These are phyloP conservation scores for Sporobolomyces roseus DNA, from an alignment of 768 basidiomycete species.

Conservation along the genomic window DNA sequence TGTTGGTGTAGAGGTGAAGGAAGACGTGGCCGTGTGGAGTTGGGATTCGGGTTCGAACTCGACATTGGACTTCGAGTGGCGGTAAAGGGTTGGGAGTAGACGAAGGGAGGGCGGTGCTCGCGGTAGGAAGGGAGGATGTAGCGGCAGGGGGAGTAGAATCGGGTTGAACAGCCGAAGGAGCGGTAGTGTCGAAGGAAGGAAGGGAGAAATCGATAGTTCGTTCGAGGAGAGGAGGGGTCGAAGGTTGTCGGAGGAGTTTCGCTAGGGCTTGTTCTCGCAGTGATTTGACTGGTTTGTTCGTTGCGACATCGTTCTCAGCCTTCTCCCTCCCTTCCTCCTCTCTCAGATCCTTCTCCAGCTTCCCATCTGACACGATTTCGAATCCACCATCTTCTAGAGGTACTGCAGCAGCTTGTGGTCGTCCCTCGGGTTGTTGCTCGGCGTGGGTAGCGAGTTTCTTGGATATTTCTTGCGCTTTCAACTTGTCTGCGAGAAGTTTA, in stretches of 20 bases:
- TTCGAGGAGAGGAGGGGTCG: slow-evolving; percentile 23
- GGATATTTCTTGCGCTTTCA: background rate
- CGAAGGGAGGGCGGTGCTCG: background rate
- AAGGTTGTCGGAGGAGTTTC: slow-evolving; percentile 32
- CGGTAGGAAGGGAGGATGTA: background rate
- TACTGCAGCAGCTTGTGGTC: too few relatives aligned
- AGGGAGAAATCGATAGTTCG: slow-evolving; percentile 5
- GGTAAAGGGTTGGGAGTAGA: slow-evolving; percentile 38
- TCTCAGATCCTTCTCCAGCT: background rate
- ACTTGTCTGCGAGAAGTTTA: slow-evolving; percentile 14
- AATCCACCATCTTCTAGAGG: too few relatives aligned
- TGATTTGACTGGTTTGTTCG: slow-evolving; percentile 6
- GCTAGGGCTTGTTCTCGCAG: slow-evolving; percentile 16
- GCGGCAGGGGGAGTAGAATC: slow-evolving; percentile 7
- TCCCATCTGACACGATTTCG: too few relatives aligned
- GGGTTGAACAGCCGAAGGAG: slow-evolving; percentile 24
- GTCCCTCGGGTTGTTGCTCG: background rate
- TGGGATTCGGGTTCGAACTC: slow-evolving; percentile 95
- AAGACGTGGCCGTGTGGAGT: slow-evolving; percentile 91
- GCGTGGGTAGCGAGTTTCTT: slow-evolving; percentile 10
- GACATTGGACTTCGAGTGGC: slow-evolving; percentile 73
- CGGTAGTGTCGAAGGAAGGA: slow-evolving; percentile 3
- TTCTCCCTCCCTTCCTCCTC: slow-evolving; percentile 14
- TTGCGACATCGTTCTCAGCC: background rate
- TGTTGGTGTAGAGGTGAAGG: slow-evolving; percentile 92